These are phyloP conservation scores for Nectriaceae sp. DNA, from an alignment of 2,329 filamentous ascomycete species.

Conservation along the genomic window DNA sequence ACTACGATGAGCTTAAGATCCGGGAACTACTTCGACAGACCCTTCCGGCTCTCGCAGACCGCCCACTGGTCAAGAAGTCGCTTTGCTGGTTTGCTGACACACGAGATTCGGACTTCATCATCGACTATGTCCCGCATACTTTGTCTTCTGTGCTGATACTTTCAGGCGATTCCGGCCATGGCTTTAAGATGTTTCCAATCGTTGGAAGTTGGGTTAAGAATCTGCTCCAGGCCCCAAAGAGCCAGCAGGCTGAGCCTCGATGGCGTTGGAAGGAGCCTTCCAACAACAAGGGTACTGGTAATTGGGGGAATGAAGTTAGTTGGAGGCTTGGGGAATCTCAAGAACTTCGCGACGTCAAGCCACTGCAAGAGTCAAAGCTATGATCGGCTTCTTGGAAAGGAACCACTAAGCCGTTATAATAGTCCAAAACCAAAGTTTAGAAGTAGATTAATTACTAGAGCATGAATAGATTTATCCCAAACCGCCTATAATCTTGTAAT, in stretches of 20 bases:
- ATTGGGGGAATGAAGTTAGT: too few species aligned
- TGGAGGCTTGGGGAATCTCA: too few species aligned
- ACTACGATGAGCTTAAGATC: conserved; percentile 53
- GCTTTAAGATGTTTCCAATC: conserved; percentile 64
- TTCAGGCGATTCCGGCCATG: conserved; percentile 62
- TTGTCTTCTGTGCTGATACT: conserved; percentile 48
- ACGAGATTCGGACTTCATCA: conserved; percentile 58
- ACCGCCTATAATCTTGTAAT: too few species aligned
- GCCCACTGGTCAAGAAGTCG: conserved; percentile 56
- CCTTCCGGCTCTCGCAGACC: conserved; percentile 52
- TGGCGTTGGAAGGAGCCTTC: conserved; percentile 62
- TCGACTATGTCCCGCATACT: conserved; percentile 58
- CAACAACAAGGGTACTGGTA: too few species aligned
- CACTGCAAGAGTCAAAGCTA: too few species aligned
- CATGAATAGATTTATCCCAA: too few species aligned
- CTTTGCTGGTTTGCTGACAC: conserved; percentile 69
- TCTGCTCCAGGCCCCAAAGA: conserved; percentile 42
- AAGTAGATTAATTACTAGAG: too few species aligned
- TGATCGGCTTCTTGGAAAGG: too few species aligned
- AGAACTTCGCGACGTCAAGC: too few species aligned
- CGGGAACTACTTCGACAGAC: conserved; percentile 52
- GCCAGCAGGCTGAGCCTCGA: conserved; percentile 42
- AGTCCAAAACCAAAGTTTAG: too few species aligned
- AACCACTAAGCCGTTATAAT: too few species aligned
- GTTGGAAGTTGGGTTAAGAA: conserved; percentile 56